phyloP scores from a whole-genome alignment of 495 filamentous ascomycete genomes.

The Letharia columbiana region DNA sequence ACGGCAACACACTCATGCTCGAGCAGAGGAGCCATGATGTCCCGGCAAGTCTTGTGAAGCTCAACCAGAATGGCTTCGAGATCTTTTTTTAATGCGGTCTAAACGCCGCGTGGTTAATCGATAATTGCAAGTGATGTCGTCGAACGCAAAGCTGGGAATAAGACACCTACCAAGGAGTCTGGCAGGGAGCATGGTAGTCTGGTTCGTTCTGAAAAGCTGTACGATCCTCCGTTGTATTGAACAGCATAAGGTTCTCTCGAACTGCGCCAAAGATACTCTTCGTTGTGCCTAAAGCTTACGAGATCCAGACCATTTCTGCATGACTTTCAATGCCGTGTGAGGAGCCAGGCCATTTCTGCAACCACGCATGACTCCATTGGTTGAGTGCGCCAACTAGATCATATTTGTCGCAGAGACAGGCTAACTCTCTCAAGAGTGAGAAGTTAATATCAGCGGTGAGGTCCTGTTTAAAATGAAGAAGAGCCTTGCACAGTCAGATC shows the following conservation, averaged over 20 bases:
- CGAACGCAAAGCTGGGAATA: background rate
- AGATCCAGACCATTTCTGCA: background rate
- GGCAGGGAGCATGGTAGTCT: too few species aligned
- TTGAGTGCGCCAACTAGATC: background rate
- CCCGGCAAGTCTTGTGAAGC: background rate
- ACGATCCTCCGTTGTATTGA: background rate
- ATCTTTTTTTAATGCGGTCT: background rate
- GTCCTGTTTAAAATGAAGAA: slow-evolving; percentile 20
- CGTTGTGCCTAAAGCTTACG: background rate
- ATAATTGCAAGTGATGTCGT: background rate
- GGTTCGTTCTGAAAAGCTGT: too few species aligned
- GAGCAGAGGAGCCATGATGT: background rate
- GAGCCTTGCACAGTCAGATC: slow-evolving; percentile 15
- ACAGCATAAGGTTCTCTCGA: background rate
- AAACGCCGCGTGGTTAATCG: background rate
- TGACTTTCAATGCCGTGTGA: background rate
- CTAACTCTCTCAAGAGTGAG: slow-evolving; percentile 16
- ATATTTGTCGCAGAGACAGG: slow-evolving; percentile 24
- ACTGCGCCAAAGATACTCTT: background rate
- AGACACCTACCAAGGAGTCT: too few species aligned
- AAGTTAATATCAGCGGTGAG: background rate
- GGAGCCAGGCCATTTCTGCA: background rate
- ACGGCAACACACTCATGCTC: background rate
- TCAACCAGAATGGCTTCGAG: background rate
- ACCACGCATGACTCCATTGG: background rate